Evolutionary conservation across 306 rosid species (phyloP).

Genomic region (Cucurbita maxima): DNA sequence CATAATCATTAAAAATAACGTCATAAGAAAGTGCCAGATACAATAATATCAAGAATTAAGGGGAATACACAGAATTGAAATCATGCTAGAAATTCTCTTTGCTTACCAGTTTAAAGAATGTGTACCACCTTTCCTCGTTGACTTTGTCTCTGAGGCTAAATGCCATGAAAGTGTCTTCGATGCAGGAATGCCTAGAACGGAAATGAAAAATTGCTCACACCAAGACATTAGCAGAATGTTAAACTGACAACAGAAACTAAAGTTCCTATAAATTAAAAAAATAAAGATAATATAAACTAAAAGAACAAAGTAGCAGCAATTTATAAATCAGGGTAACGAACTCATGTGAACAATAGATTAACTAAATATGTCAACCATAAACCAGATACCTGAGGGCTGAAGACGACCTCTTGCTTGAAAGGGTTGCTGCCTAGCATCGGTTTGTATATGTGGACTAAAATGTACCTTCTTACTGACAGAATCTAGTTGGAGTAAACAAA

Average conservation of each 20-base stretch:
- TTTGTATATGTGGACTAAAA: conserved; percentile 41
- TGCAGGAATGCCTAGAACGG: conserved; percentile 33
- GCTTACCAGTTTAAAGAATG: conserved; percentile 36
- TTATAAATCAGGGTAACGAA: conserved; percentile 1
- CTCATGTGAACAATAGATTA: background rate
- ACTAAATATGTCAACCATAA: background rate
- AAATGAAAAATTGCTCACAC: background rate
- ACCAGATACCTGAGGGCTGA: conserved; percentile 51
- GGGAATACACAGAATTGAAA: background rate
- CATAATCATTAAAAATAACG: conserved; percentile 12
- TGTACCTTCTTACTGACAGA: conserved; percentile 70
- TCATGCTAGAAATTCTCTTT: background rate
- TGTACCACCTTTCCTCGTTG: conserved; percentile 45
- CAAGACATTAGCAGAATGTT: background rate
- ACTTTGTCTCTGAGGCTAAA: conserved; percentile 78
- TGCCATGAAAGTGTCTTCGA: conserved; percentile 91
- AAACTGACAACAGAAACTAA: background rate
- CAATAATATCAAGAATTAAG: background rate
- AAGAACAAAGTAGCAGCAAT: background rate
- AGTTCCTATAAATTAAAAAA: background rate
- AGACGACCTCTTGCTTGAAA: conserved; percentile 42
- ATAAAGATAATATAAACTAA: background rate
- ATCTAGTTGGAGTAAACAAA: conserved; percentile 23
- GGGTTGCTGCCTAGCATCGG: conserved; percentile 36
- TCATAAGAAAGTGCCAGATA: background rate